These are phyloP conservation scores for Aphanomyces astaci DNA, from an alignment of 352 stramenopile genomes.

Conservation along the genomic window DNA sequence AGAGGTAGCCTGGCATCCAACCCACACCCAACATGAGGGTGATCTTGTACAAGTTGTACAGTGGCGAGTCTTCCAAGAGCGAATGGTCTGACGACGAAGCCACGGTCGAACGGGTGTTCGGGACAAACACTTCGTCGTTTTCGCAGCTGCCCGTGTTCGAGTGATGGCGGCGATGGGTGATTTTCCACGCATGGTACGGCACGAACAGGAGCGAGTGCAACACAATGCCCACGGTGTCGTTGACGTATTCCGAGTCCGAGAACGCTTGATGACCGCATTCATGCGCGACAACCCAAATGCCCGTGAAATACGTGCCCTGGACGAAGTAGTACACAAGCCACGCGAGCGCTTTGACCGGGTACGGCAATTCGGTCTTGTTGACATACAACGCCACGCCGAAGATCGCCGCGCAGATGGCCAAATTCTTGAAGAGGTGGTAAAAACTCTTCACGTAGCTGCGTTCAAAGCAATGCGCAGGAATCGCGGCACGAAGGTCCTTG, in stretches of 20 bases:
- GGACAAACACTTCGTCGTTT: slow-evolving; percentile 97
- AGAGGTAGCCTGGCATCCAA: slow-evolving; percentile 96
- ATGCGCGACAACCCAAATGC: slow-evolving; percentile 96
- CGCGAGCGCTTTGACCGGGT: slow-evolving; percentile 39
- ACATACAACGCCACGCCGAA: slow-evolving; percentile 82
- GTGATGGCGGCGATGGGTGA: slow-evolving; percentile 94
- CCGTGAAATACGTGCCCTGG: slow-evolving; percentile 95
- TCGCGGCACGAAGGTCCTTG: slow-evolving; percentile 83
- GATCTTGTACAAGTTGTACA: slow-evolving; percentile 93
- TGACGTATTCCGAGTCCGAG: slow-evolving; percentile 88
- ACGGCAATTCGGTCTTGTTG: slow-evolving; percentile 42
- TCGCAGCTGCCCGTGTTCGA: slow-evolving; percentile 92
- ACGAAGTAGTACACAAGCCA: slow-evolving; percentile 97
- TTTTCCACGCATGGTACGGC: slow-evolving; percentile 97
- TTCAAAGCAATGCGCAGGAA: slow-evolving; percentile 95
- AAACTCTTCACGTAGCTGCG: slow-evolving; percentile 88
- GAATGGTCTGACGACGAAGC: slow-evolving; percentile 42
- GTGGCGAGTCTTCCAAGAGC: slow-evolving; percentile 89
- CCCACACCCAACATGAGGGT: slow-evolving; percentile 90
- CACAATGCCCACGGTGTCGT: slow-evolving; percentile 94
- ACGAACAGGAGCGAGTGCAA: slow-evolving; percentile 96
- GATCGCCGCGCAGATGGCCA: slow-evolving; percentile 81
- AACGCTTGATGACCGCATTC: slow-evolving; percentile 98
- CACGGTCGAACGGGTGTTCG: slow-evolving; percentile 70
- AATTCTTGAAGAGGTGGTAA: slow-evolving; percentile 89